Evolutionary conservation across 495 filamentous ascomycete species (phyloP).

Genomic region (Hypoxylon intermedium): DNA sequence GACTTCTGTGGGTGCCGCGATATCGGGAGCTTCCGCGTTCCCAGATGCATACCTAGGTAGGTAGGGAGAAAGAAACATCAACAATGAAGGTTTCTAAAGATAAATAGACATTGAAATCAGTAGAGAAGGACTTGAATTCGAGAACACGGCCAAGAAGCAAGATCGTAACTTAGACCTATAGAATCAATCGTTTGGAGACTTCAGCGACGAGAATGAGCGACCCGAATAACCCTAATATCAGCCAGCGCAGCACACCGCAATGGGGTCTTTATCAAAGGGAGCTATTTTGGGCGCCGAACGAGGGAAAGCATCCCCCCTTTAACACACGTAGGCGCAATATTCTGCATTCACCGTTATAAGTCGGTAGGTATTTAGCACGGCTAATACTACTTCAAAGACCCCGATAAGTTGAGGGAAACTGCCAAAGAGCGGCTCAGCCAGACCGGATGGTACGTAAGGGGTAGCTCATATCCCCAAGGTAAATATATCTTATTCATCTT

Average conservation of each 20-base stretch:
- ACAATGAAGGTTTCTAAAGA: neutral
- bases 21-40: conserved; percentile 4
- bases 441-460: conserved; percentile 54
- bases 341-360: neutral
- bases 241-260: conserved; percentile 64
- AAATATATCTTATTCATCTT: neutral
- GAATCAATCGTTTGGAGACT: neutral
- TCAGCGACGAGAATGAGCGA: conserved; percentile 54
- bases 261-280: conserved; percentile 69
- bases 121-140: neutral
- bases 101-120: neutral
- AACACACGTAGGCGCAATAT: conserved; percentile 51
- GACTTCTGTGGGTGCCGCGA: conserved; percentile 1
- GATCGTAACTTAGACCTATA: neutral
- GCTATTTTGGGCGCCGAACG: conserved; percentile 65
- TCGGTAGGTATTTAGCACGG: too few relatives aligned
- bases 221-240: conserved; percentile 63
- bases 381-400: conserved; percentile 58
- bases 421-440: conserved; percentile 63
- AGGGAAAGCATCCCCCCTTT: conserved; percentile 62
- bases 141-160: too few relatives aligned
- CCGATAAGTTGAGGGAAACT: conserved; percentile 62
- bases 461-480: neutral
- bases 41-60: neutral
- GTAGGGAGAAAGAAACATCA: neutral